These are phyloP conservation scores for Fusarium nurragi DNA, from an alignment of 2,329 filamentous ascomycete genomes.

Conservation along the genomic window DNA sequence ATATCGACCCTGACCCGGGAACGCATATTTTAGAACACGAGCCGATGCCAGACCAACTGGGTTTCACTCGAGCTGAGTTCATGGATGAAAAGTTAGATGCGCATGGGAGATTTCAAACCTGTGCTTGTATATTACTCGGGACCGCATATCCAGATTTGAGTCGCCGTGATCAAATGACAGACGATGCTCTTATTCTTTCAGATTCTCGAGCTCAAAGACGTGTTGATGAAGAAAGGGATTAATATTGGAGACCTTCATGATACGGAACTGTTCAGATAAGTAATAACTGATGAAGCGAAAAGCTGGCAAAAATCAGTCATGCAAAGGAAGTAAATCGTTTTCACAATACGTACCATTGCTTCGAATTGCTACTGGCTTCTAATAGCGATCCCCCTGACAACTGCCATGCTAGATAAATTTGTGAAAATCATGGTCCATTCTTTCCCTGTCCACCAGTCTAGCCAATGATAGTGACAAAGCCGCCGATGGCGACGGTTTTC, in stretches of 20 bases:
- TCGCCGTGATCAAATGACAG: no score
- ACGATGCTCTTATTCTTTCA: not conserved
- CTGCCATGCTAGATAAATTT: not conserved
- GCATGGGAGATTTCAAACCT: no score
- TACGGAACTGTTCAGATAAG: not conserved
- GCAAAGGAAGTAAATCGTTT: not conserved
- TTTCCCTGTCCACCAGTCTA: not conserved
- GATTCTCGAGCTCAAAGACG: not conserved
- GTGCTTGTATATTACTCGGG: no score
- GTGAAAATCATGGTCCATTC: not conserved
- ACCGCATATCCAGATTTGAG: no score
- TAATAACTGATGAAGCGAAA: not conserved
- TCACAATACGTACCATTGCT: not conserved
- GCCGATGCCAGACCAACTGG: no score
- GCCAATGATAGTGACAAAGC: not conserved
- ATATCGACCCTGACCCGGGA: no score
- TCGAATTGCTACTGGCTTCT: not conserved
- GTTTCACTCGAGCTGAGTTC: no score
- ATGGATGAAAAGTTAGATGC: no score
- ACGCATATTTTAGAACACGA: no score
- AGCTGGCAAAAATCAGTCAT: no score
- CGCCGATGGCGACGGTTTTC: not conserved
- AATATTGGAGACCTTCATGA: not conserved
- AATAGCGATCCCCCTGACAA: not conserved
- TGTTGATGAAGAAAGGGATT: not conserved